These are phyloP conservation scores for Leccinum olivaceopallidum DNA, from an alignment of 768 basidiomycete genomes.

Conservation along the genomic window DNA sequence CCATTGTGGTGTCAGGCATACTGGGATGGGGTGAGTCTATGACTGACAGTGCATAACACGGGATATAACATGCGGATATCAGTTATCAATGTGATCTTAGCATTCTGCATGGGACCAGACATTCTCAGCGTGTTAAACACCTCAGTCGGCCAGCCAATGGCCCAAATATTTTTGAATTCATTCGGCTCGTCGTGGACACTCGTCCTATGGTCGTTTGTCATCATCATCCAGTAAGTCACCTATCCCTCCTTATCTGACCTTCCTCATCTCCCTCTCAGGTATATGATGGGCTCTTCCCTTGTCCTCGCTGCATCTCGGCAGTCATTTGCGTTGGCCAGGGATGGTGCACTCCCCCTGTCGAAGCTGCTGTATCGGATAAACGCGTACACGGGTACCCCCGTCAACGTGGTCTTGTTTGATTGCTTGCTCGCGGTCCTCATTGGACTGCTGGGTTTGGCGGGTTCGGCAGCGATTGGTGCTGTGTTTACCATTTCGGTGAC, in stretches of 20 bases:
- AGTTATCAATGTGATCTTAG: conserved; percentile 52
- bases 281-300: conserved; percentile 46
- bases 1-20: conserved; percentile 45
- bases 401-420: conserved; percentile 58
- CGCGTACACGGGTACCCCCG: conserved; percentile 56
- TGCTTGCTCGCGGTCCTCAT: conserved; percentile 43
- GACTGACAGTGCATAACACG: neutral
- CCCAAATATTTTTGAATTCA: conserved; percentile 39
- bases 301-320: conserved; percentile 52
- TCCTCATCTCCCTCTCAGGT: conserved; percentile 25
- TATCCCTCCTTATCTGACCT: neutral
- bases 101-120: conserved; percentile 58
- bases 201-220: conserved; percentile 53
- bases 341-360: conserved; percentile 61
- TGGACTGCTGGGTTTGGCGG: conserved; percentile 53
- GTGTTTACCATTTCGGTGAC: conserved; percentile 50
- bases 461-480: conserved; percentile 52
- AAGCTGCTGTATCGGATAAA: conserved; percentile 48
- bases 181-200: conserved; percentile 44
- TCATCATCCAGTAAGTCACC: conserved; percentile 42
- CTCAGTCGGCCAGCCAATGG: conserved; percentile 37
- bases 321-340: conserved; percentile 55
- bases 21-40: conserved; percentile 42
- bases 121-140: conserved; percentile 37
- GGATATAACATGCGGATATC: conserved; percentile 18